phyloP scores from a whole-genome alignment of 768 basidiomycete species.

The Leccinum pellstonianum region DNA sequence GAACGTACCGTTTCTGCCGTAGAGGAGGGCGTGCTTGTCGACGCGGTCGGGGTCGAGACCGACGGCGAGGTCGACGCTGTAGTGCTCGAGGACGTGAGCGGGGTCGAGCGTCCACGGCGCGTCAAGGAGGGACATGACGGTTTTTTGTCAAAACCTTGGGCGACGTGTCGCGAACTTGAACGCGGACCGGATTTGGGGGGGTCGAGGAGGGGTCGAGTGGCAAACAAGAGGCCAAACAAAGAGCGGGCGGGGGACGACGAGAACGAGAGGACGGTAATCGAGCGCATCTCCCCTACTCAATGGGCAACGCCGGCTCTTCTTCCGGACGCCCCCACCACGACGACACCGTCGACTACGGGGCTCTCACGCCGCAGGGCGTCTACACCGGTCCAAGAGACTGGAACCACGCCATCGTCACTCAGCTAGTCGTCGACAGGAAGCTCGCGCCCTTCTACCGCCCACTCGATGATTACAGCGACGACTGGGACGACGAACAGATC shows the following conservation, averaged over 20 bases:
- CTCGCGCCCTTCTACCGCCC: constrained; percentile 97
- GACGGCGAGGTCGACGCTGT: constrained; percentile 54
- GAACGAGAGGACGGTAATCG: constrained; percentile 1
- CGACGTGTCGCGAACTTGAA: not conserved
- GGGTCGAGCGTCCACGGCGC: constrained; percentile 77
- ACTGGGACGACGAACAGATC: constrained; percentile 88
- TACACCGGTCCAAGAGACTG: constrained; percentile 86
- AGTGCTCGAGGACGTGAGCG: constrained; percentile 69
- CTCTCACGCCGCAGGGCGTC: constrained; percentile 78
- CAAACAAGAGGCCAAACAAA: constrained; percentile 27
- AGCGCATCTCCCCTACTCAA: constrained; percentile 29
- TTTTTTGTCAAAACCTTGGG: not conserved
- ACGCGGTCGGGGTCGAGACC: constrained; percentile 72
- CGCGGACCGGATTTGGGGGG: constrained; percentile 2
- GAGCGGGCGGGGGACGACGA: constrained; percentile 8
- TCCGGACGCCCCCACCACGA: constrained; percentile 74
- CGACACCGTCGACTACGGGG: constrained; percentile 81
- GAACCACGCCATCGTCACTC: constrained; percentile 83
- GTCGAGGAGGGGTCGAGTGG: constrained; percentile 15
- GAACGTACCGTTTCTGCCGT: constrained; percentile 79
- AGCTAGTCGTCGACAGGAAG: constrained; percentile 82
- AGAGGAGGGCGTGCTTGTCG: constrained; percentile 68
- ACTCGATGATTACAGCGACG: constrained; percentile 86
- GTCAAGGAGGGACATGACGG: constrained; percentile 47
- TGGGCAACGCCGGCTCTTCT: constrained; percentile 84